Conservation (phyloP, 2,329 filamentous ascomycete genomes). For the Pseudophaeomoniella oleicola region DNA sequence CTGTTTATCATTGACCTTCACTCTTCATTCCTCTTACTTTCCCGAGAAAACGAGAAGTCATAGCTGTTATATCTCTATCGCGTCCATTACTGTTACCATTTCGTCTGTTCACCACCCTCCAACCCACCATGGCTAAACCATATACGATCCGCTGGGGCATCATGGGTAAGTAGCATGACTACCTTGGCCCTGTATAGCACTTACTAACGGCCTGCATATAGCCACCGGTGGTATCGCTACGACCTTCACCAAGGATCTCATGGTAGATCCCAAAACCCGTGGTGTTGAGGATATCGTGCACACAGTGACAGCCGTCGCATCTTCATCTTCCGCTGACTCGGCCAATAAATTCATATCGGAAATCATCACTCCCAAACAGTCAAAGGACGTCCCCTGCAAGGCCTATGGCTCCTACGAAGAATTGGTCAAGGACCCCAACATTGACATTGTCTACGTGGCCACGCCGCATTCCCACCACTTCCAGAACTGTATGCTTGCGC, state of each 20-base stretch:
- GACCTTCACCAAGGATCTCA: constrained; percentile 63
- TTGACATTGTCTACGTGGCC: constrained; percentile 79
- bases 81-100: too few relatives aligned
- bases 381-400: constrained; percentile 37
- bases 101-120: too few relatives aligned
- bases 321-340: constrained; percentile 55
- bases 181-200: too few relatives aligned
- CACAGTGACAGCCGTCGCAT: constrained; percentile 64
- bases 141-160: constrained; percentile 2
- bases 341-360: constrained; percentile 60
- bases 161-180: constrained; percentile 2
- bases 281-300: constrained; percentile 60
- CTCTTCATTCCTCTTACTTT: too few relatives aligned
- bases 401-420: constrained; percentile 72
- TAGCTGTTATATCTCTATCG: too few relatives aligned
- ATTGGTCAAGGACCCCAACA: constrained; percentile 60
- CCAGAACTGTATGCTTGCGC: constrained; percentile 73
- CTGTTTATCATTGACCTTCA: too few relatives aligned
- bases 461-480: constrained; percentile 90
- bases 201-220: constrained; percentile 9
- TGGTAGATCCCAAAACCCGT: constrained; percentile 56
- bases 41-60: too few relatives aligned
- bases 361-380: constrained; percentile 43
- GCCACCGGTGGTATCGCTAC: constrained; percentile 29
- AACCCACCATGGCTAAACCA: constrained; percentile 1